Conservation (phyloP, 2,329 filamentous ascomycete species). For the Diaporthe velutina region DNA sequence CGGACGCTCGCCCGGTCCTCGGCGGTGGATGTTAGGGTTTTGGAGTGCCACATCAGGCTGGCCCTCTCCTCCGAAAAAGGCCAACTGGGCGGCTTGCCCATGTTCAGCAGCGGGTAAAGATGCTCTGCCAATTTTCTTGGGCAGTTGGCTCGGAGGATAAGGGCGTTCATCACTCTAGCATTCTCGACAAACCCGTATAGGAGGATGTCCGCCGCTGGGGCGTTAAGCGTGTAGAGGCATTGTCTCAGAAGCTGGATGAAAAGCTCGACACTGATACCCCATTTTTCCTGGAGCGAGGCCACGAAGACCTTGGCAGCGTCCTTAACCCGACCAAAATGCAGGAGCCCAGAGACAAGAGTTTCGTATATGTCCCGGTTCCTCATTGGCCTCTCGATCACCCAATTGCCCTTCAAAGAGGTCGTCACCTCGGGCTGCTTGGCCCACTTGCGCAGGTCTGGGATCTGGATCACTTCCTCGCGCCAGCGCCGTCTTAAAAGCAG, state of each 20-base stretch:
- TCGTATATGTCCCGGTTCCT: slow-evolving; percentile 57
- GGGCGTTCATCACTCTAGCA: slow-evolving; percentile 41
- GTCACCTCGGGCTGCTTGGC: slow-evolving; percentile 44
- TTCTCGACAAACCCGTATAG: slow-evolving; percentile 48
- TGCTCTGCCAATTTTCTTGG: slow-evolving; percentile 36
- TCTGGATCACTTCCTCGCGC: slow-evolving; percentile 48
- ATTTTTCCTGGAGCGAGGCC: slow-evolving; percentile 52
- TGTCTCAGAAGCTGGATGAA: slow-evolving; percentile 56
- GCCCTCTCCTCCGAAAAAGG: slow-evolving; percentile 36
- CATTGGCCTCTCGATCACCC: slow-evolving; percentile 55
- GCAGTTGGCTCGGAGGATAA: slow-evolving; percentile 38
- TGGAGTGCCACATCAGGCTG: slow-evolving; percentile 27
- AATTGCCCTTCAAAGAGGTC: slow-evolving; percentile 46
- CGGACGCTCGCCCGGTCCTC: slow-evolving; percentile 20
- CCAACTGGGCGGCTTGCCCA: slow-evolving; percentile 37
- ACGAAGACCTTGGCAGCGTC: slow-evolving; percentile 59
- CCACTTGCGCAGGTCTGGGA: slow-evolving; percentile 48
- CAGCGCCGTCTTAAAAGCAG: slow-evolving; percentile 54
- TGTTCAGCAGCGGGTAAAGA: slow-evolving; percentile 39
- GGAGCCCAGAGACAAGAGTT: slow-evolving; percentile 60
- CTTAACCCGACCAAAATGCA: slow-evolving; percentile 60
- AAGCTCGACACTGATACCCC: slow-evolving; percentile 48
- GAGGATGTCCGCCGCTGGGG: slow-evolving; percentile 50
- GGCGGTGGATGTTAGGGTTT: background rate
- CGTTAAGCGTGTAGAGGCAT: slow-evolving; percentile 56